Evolutionary conservation across 441 rosid species (phyloP), one percentile per base, ranked within the genome.

Genomic region (Macaranga tanarius): DNA sequence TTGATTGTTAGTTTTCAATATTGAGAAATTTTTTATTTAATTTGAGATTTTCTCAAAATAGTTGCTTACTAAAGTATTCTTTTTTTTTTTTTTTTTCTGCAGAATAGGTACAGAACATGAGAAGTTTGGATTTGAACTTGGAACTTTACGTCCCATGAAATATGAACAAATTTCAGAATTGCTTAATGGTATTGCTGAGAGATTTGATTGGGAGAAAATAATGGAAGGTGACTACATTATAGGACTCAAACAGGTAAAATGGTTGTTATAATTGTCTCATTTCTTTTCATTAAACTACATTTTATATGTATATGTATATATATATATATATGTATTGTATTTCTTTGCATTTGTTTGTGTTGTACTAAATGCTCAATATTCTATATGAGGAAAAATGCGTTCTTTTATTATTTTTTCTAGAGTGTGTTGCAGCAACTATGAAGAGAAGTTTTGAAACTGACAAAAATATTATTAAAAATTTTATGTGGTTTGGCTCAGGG

Each of bases 31-130:
- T 52, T 52, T 19, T 16, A 17, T 19, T 51, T 64, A 70, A 44
- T 51, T 42, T 40, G 25, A 44, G 10, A 31, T 72, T 67, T 17
- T 51, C 20, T 10, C 66, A 50, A 22, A 38, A 6, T 59, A 59
- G 16, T 81, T 13, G 20, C 70, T 83, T 72, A 79, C 74, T 70
- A 78, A 57, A 61, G 25, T 23, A 68, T 73, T 23, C 75, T 80
- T 38, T 42, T 74, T 71, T 81, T 80, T 45, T 56, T 23, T 76
- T 80, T 38, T 42, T 74, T 71, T 81, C 81, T 45, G 54, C 95
- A 95, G 98, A 82, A 95, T 95, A 84, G 99, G 99, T 65, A 95
- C 98, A 22, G 98, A 95, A 73, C 99, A 95, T 62, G 99, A 95
- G 90, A 95, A 95, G 80, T 95, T 93, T 84, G 99, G 99, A 75